Evolutionary conservation across 2,329 filamentous ascomycete genomes (phyloP), one percentile per base, ranked within the genome.

Genomic region (Talaromyces verruculosus): DNA sequence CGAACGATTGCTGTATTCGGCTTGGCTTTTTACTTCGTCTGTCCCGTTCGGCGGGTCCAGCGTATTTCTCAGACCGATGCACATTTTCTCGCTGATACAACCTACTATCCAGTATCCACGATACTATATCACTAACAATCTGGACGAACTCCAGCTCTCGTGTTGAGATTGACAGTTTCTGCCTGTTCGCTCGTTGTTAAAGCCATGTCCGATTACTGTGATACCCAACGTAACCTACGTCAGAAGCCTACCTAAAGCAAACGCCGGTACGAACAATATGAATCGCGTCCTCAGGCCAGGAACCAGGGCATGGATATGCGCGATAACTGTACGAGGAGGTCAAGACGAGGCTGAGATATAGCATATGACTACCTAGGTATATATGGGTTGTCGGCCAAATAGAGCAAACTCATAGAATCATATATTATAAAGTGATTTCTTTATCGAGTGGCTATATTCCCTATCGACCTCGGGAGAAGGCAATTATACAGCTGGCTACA

Each of bases 61-160:
- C 75, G 74, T 75, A 75, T 72, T 74, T 76, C 67, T 75, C 72
- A 75, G 73, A 73, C 75, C 73, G 72, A 69, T 22, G 53, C 11
- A 22, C 53, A 57, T 39, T 57, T 33, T 57, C 51, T 55, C 22
- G 28, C 30, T 5, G n/a, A 25, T 8, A 28, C 10, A 37, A 13
- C n/a, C n/a, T 8, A 10, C 19, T 25, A 25, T 25, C 25, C 25
- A 25, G 25, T 15, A 25, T 22, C n/a, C 53, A 15, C n/a, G 10
- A 19, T 37, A 8, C 15, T 10, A 2, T 19, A 47, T 33, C 15
- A 53, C 17, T n/a, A 11, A 33, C 25, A 49, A 15, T 11, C 11
- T 53, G 49, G 11, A 25, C 7, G 11, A 1, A 17, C 11, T 11
- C 10, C 3, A 22, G 30, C 33, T 57, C 5, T 11, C 5, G 17